A percentile compares a stretch with the other conserved stretches of the same genome.
phyloP scores from a whole-genome alignment of 192 early-diverging fungal genomes.

The Pecoramyces ruminantium region DNA sequence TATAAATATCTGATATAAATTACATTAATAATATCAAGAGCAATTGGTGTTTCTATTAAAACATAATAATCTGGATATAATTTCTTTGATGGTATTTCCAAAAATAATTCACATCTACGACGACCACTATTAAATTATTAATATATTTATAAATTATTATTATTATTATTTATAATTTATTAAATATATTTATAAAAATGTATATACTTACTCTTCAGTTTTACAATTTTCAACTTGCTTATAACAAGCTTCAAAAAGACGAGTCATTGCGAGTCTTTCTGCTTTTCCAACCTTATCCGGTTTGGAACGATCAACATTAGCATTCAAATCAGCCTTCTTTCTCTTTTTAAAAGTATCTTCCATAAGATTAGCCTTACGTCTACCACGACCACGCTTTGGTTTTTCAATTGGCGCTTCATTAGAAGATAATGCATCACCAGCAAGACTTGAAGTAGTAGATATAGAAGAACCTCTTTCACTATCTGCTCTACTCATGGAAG shows the following conservation, averaged over 20 bases:
- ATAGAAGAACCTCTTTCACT: not conserved
- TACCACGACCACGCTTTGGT: not conserved
- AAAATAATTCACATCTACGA: conserved; percentile 56
- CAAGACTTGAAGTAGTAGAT: not conserved
- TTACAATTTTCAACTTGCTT: conserved; percentile 40
- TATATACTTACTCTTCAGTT: conserved; percentile 17
- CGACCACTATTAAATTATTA: conserved; percentile 20
- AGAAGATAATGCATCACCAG: not conserved
- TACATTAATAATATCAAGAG: conserved; percentile 65
- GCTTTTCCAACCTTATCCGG: conserved; percentile 28
- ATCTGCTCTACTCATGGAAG: conserved; percentile 7
- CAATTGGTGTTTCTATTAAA: conserved; percentile 74
- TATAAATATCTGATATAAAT: conserved; percentile 45
- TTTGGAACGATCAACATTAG: conserved; percentile 18
- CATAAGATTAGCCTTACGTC: conserved; percentile 5
- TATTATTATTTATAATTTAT: not conserved
- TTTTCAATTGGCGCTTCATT: not conserved
- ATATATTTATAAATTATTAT: not conserved
- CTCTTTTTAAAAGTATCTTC: conserved; percentile 1
- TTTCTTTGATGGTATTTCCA: conserved; percentile 40
- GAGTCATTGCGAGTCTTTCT: conserved; percentile 32
- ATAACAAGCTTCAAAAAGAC: conserved; percentile 34
- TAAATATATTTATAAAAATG: not conserved
- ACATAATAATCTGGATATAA: conserved; percentile 82
- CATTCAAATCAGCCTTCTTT: conserved; percentile 9